Percentiles rank a stretch among this genome's conserved stretches.
These are phyloP conservation scores for Penicillium antarcticum DNA, from an alignment of 495 filamentous ascomycete species.

Conservation along the genomic window DNA sequence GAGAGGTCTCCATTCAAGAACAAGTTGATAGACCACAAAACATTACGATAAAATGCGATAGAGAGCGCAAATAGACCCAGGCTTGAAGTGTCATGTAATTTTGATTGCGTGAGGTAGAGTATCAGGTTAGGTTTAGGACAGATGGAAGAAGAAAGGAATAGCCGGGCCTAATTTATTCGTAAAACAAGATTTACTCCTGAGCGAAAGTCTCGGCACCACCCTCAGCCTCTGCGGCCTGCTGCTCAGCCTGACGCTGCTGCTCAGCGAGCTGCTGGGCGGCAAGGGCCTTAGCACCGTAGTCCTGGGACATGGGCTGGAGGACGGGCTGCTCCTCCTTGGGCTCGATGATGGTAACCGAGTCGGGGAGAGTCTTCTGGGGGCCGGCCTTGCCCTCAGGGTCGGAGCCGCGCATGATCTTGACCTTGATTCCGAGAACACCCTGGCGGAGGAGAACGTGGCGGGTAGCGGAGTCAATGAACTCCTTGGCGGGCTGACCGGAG, in stretches of 20 bases:
- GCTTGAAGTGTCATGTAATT: slow-evolving; percentile 40
- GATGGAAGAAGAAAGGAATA: slow-evolving; percentile 32
- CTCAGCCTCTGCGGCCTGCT: slow-evolving; percentile 51
- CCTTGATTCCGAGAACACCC: slow-evolving; percentile 99
- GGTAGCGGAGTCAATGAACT: slow-evolving; percentile 98
- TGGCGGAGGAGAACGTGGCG: slow-evolving; percentile 99
- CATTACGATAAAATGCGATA: too few species aligned
- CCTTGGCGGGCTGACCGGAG: slow-evolving; percentile 98
- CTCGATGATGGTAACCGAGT: slow-evolving; percentile 98
- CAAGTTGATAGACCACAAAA: too few species aligned
- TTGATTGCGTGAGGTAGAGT: slow-evolving; percentile 43
- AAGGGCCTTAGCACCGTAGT: slow-evolving; percentile 96
- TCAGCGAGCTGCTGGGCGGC: slow-evolving; percentile 82
- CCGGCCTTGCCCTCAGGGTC: slow-evolving; percentile 99
- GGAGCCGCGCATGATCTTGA: slow-evolving; percentile 99
- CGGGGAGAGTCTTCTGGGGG: slow-evolving; percentile 92
- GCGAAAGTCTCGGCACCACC: slow-evolving; percentile 42
- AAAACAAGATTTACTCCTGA: slow-evolving; percentile 44
- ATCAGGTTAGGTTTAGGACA: slow-evolving; percentile 34
- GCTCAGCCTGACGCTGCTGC: slow-evolving; percentile 61
- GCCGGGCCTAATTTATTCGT: slow-evolving; percentile 24
- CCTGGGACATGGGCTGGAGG: slow-evolving; percentile 89
- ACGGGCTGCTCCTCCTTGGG: slow-evolving; percentile 97
- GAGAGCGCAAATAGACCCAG: neutral
- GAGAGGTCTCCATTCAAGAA: too few species aligned